Evolutionary conservation across 2,329 filamentous ascomycete species (phyloP), one percentile per base, ranked within the genome.

Genomic region (Ascochyta viciae-villosae): DNA sequence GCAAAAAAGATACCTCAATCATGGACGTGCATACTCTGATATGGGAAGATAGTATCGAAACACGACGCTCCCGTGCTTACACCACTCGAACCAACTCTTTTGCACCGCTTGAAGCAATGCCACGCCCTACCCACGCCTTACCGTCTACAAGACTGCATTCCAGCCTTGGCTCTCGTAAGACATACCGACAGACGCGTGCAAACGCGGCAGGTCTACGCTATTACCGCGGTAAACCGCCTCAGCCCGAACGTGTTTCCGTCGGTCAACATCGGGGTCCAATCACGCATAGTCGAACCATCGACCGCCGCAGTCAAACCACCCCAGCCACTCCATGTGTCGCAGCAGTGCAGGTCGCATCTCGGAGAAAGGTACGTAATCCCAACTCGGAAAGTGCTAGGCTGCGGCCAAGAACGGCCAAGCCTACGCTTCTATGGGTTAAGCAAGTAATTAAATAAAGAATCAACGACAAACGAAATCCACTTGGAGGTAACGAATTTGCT

Each of bases 401-500:
- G 47, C 53, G 54, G 54, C 43, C 44, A 57, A 57, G 48, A 52
- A 52, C 54, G 54, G 48, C 54, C 49, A 57, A 52, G 54, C 34
- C 24, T 48, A 39, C 23, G 49, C 54, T 44, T 52, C 33, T 35
- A 52, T 31, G 13, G 43, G 54, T 48, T 37, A 48, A 51, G 54
- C 54, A 41, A 22, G 54, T 31, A 40, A 43, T 46, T 51, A 52
- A 51, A 57, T 51, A 48, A 57, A 51, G 49, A 52, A 48, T 39
- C 49, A 27, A 57, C 44, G 54, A 57, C 49, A 44, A 57, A 57
- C 38, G 45, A 57, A 12, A 57, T 57, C 54, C 54, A 57, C 54
- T 39, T 50, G 19, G 2, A 51, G 26, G 35, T 10, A 37, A 27
- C 16, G 43, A 49, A 9, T 42, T 54, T 49, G 37, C 47, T 47